A percentile compares a stretch with the other conserved stretches of the same genome.
These are phyloP conservation scores for Pythium graminicola DNA, from an alignment of 352 stramenopile genomes.

Conservation along the genomic window DNA sequence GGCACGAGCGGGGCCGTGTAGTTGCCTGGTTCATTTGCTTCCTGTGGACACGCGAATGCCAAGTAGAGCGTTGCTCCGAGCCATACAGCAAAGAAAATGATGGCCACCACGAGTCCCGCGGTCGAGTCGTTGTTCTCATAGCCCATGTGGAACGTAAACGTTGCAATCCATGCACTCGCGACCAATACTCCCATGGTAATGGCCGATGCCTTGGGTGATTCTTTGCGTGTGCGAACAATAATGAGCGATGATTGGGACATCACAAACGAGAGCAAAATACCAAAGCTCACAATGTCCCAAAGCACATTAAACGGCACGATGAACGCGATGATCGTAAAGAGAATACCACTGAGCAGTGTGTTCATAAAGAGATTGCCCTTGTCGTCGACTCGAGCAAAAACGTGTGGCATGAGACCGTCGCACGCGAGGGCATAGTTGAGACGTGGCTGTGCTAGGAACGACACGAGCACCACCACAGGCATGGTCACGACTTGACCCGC, in stretches of 20 bases:
- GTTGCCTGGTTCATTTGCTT: conserved; percentile 31
- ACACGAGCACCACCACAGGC: conserved; percentile 91
- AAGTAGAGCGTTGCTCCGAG: conserved; percentile 30
- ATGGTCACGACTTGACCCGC: conserved; percentile 77
- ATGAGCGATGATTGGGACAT: conserved; percentile 74
- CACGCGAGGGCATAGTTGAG: conserved; percentile 90
- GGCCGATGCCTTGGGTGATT: conserved; percentile 31
- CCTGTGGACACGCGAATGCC: conserved; percentile 54
- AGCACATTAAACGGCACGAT: conserved; percentile 71
- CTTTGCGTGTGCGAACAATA: conserved; percentile 58
- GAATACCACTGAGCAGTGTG: conserved; percentile 53
- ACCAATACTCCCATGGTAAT: conserved; percentile 22
- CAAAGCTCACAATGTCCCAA: conserved; percentile 86
- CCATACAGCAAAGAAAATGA: conserved; percentile 44
- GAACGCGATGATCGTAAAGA: conserved; percentile 66
- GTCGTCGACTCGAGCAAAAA: conserved; percentile 83
- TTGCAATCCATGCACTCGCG: conserved; percentile 27
- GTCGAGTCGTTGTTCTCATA: background rate
- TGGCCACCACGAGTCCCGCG: conserved; percentile 18
- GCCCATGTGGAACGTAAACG: conserved; percentile 52
- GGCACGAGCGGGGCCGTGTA: conserved; percentile 67
- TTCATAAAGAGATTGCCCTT: conserved; percentile 80
- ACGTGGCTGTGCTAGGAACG: conserved; percentile 89
- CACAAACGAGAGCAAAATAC: conserved; percentile 86
- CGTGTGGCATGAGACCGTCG: conserved; percentile 88